Percentiles rank a stretch among this genome's conserved stretches.
phyloP scores from a whole-genome alignment of 139 green algal species.

The Chlamydomonas eustigma region DNA sequence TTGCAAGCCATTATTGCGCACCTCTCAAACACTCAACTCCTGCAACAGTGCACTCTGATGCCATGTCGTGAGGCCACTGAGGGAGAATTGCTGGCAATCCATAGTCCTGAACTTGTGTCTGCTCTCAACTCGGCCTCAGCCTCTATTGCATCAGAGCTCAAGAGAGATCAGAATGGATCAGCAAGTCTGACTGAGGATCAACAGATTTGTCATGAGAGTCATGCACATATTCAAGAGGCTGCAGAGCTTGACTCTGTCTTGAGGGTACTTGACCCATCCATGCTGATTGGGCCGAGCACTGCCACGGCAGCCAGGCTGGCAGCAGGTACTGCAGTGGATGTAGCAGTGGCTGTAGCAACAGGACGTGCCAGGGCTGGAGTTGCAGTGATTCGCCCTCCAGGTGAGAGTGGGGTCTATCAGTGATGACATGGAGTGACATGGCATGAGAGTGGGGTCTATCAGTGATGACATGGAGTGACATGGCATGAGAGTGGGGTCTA shows the following conservation, averaged over 20 bases:
- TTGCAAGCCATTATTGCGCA: constrained; percentile 61
- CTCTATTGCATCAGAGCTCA: too few relatives aligned
- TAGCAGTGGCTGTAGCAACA: constrained; percentile 41
- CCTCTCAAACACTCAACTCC: constrained; percentile 40
- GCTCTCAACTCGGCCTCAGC: constrained; percentile 5
- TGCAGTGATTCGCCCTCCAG: constrained; percentile 68
- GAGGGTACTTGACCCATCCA: constrained; percentile 5
- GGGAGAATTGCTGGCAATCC: constrained; percentile 53
- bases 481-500: too few relatives aligned
- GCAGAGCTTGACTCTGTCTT: too few relatives aligned
- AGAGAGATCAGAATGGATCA: too few relatives aligned
- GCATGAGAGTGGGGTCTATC: too few relatives aligned
- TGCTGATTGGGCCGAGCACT: constrained; percentile 17
- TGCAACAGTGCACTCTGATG: constrained; percentile 25
- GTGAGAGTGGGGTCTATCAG: constrained; percentile 11
- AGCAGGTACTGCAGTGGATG: constrained; percentile 56
- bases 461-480: too few relatives aligned
- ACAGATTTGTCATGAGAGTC: too few relatives aligned
- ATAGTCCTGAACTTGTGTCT: constrained; percentile 46
- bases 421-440: too few relatives aligned
- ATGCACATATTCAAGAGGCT: too few relatives aligned
- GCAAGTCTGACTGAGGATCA: too few relatives aligned
- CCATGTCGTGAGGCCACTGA: constrained; percentile 40
- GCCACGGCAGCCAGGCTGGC: constrained; percentile 43
- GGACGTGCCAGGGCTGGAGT: constrained; percentile 31